These are phyloP conservation scores for Mycena rosella DNA, from an alignment of 768 basidiomycete species.

Conservation along the genomic window DNA sequence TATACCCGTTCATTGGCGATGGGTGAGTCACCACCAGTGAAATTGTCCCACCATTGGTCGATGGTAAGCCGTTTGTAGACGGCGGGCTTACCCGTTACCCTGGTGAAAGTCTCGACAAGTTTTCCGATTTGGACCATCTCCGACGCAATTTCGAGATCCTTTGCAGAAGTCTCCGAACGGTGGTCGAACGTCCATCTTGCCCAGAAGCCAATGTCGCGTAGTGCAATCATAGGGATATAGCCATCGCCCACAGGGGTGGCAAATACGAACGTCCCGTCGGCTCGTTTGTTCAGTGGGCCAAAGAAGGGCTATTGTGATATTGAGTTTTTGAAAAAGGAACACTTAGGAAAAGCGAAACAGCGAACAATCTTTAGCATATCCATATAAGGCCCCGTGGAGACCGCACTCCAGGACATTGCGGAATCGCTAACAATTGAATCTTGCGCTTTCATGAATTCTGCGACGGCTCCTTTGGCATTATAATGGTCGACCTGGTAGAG, in stretches of 20 bases:
- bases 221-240: neutral
- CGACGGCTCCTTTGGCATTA: constrained; percentile 4
- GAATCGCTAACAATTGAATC: neutral
- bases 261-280: neutral
- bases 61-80: constrained; percentile 39
- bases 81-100: neutral
- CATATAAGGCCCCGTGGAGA: constrained; percentile 16
- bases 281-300: neutral
- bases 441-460: neutral
- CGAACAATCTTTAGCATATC: neutral
- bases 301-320: neutral
- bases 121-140: neutral
- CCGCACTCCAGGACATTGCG: constrained; percentile 8
- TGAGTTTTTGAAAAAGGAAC: too few relatives aligned
- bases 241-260: neutral
- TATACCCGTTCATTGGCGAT: constrained; percentile 38
- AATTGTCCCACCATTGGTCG: constrained; percentile 48
- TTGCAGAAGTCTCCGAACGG: neutral
- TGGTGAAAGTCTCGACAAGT: neutral
- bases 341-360: too few relatives aligned
- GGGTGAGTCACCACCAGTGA: too few relatives aligned
- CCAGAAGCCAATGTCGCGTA: neutral
- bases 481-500: neutral
- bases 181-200: neutral
- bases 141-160: neutral